A percentile compares a stretch with the other conserved stretches of the same genome.
Conservation (phyloP, 75 land plant genomes). For the Ceratopteris richardii region DNA sequence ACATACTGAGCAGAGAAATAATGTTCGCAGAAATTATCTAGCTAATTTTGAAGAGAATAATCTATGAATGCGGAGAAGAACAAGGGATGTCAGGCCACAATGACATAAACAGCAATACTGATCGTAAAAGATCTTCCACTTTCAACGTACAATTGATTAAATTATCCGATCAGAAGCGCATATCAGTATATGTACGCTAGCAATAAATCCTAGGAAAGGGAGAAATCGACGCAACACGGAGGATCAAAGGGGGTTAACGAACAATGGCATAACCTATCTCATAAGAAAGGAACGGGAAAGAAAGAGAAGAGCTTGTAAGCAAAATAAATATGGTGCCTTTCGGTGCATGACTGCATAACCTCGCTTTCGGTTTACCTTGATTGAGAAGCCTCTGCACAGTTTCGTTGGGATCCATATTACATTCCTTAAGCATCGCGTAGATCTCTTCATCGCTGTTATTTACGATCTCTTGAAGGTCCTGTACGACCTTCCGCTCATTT, state of each 20-base stretch:
- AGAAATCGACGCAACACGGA: background rate
- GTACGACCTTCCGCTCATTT: conserved; percentile 53
- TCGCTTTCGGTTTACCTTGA: conserved; percentile 65
- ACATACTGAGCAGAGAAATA: background rate
- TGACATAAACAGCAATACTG: background rate
- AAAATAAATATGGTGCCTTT: background rate
- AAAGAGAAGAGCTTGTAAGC: background rate
- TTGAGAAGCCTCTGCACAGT: conserved; percentile 66
- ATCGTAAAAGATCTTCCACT: background rate
- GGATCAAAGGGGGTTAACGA: background rate
- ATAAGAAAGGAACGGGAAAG: background rate
- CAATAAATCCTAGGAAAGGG: background rate
- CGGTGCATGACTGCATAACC: too few species aligned
- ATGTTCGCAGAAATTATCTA: too few species aligned
- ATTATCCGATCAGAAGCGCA: background rate
- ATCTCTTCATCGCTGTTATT: conserved; percentile 72
- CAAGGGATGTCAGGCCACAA: background rate
- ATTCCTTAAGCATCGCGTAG: conserved; percentile 77
- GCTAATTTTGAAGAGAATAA: too few species aligned
- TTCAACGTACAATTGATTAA: background rate
- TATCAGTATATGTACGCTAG: background rate
- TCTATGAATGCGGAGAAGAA: too few species aligned
- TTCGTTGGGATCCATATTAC: conserved; percentile 85
- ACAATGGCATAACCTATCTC: background rate
- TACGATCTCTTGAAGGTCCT: conserved; percentile 76